A percentile compares a stretch with the other conserved stretches of the same genome.
Conservation (phyloP, 2,329 filamentous ascomycete genomes). For the Botrytis tulipae region DNA sequence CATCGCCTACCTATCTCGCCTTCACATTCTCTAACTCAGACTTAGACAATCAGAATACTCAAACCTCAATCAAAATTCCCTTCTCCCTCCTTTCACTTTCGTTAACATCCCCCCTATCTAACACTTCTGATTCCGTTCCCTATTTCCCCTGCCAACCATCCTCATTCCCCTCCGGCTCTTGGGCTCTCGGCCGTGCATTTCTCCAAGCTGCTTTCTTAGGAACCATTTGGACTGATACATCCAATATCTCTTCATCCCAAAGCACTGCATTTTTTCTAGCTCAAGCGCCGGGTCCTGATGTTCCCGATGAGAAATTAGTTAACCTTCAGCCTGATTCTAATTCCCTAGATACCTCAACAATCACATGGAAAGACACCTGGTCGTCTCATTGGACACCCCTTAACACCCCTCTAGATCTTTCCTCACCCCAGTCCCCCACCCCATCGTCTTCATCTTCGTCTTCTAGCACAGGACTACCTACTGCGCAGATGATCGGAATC, state of each 20-base stretch:
- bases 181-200: constrained; percentile 10
- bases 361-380: not conserved
- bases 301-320: not conserved
- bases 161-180: constrained; percentile 15
- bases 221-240: not conserved
- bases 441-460: not conserved
- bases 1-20: constrained; percentile 40
- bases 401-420: not conserved
- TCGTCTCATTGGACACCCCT: not conserved
- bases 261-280: constrained; percentile 1
- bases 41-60: not conserved
- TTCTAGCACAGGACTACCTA: not conserved
- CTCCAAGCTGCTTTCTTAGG: constrained; percentile 4
- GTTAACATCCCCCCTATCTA: not conserved
- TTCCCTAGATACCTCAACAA: not conserved
- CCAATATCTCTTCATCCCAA: not conserved
- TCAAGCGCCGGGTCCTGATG: constrained; percentile 2
- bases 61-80: constrained; percentile 3
- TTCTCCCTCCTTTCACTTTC: constrained; percentile 4
- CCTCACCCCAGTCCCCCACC: not conserved
- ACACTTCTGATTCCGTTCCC: constrained; percentile 16
- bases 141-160: constrained; percentile 28
- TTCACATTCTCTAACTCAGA: constrained; percentile 38
- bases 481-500: not conserved
- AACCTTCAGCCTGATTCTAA: not conserved